Base-by-base conservation (phyloP, 2,329 filamentous ascomycete genomes). In the Phyllosticta paracitricarpa region DNA sequence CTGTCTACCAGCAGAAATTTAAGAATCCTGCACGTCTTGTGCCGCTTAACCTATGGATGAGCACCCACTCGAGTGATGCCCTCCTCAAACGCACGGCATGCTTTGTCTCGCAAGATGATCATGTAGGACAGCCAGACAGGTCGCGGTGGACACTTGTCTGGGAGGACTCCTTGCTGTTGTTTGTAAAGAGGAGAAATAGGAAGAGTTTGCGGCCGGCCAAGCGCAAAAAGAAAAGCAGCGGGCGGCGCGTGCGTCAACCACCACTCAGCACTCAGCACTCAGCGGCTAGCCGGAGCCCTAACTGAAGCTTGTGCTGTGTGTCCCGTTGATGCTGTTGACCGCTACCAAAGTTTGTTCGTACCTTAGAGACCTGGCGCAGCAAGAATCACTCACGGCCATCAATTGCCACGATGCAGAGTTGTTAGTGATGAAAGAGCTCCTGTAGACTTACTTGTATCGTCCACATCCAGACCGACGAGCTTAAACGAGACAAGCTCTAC, bases 41-140 rank as follows among this genome's bases (percentile, higher is more conserved):
- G 54, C 56, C 61, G 57, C 61, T 53, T 59, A 67, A 69, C 66
- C 67, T 71, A 71, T 71, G 67, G 68, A 62, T 59, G 62, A 61
- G 61, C 67, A 68, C 58, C 66, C 68, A 71, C 62, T 53, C 55
- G 54, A 60, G 51, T 70, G 67, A 66, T 69, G 67, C 62, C 63
- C 66, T 66, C 69, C 68, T 71, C 69, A 71, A 71, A 71, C 69
- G 61, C 62, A 59, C 63, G 68, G 65, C 53, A 52, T 59, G 57
- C 54, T 33, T 67, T 35, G 54, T 70, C 66, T 71, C 66, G 69
- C 69, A 71, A 71, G 65, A 62, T 22, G 54, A 48, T 56, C 54
- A 52, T 19, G 33, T 22, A 61, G 58, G 48, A 61, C 58, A 61
- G 52, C 58, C 58, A 56, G 54, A 14, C 58, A 56, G 35, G 40